Percentiles rank a stretch among this genome's conserved stretches.
These are phyloP conservation scores for Aquanectria penicillioides DNA, from an alignment of 2,329 filamentous ascomycete species.

Conservation along the genomic window DNA sequence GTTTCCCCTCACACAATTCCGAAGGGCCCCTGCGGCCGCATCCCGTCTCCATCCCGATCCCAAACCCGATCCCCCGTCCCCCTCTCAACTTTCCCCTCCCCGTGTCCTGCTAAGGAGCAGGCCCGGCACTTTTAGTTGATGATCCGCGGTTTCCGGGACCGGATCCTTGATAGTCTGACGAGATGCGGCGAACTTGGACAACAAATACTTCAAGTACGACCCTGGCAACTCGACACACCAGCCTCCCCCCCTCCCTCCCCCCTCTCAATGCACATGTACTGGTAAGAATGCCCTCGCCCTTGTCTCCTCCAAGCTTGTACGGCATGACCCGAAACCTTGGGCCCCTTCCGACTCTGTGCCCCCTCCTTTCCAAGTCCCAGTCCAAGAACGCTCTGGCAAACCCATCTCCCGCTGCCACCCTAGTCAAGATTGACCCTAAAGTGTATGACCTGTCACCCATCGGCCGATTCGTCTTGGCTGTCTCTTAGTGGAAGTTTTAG, in stretches of 20 bases:
- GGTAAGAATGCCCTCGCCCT: conserved; percentile 10
- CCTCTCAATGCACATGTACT: not conserved
- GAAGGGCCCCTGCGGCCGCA: conserved; percentile 15
- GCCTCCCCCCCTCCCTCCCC: too few species aligned
- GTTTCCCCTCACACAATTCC: conserved; percentile 3
- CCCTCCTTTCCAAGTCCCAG: conserved; percentile 3
- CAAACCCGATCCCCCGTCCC: conserved; percentile 17
- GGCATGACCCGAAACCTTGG: conserved; percentile 22
- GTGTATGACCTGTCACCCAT: conserved; percentile 30
- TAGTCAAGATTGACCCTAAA: conserved; percentile 8
- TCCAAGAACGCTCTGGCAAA: not conserved
- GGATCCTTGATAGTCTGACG: conserved; percentile 15
- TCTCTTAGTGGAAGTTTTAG: conserved; percentile 33
- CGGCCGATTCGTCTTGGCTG: conserved; percentile 31
- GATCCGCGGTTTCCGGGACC: conserved; percentile 32
- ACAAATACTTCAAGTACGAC: conserved; percentile 3
- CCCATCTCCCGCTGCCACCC: too few species aligned
- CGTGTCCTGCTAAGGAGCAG: conserved; percentile 15
- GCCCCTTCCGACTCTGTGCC: conserved; percentile 7
- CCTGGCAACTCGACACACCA: too few species aligned
- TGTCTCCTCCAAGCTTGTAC: conserved; percentile 5
- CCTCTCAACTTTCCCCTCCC: conserved; percentile 4
- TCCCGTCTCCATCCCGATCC: not conserved
- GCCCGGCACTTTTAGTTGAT: conserved; percentile 32
- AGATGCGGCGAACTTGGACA: conserved; percentile 13